Base-by-base conservation (phyloP, 805 yeast species). In the Metahyphopichia silvanorum region DNA sequence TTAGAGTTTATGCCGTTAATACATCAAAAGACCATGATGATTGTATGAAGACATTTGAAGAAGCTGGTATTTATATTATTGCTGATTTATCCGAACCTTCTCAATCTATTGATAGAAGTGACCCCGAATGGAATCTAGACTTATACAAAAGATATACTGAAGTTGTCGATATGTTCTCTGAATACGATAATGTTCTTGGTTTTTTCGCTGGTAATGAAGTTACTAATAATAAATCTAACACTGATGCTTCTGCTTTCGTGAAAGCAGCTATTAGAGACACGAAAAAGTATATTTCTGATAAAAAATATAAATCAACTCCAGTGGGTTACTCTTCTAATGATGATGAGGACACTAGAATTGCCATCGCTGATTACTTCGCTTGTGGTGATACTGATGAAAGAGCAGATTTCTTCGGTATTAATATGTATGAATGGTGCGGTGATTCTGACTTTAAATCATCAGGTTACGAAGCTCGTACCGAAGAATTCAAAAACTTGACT, bases 1-100 rank as follows among this genome's bases (percentile, higher is more conserved):
- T 91, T 36, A 74, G 98, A 50, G 94, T 91, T 2, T 91, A 89
- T 52, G 87, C 95, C 22, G 74, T 91, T 32, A 82, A 89, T 61
- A 80, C 91, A 12, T 59, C 72, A 1, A 62, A 67, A 38, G 67
- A 79, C 50, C 98, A 91, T 63, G 81, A 77, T 50, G 76, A 59
- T 14, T 88, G 96, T 64, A 85, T 89, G 88, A 46, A 73, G 30
- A 71, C 77, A 9, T 74, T 86, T 35, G 50, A 57, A 16, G 47
- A 51, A 13, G 54, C 55, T 13, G 67, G 67, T 11, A 57, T 63
- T 22, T 63, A 61, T 40, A 66, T 58, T 4, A 47, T 55, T 35
- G 59, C 51, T 7, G 69, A 63, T 41, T 35, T 66, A 39, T 30
- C 64, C 1, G 67, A 63, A 38, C 70, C 70, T 6, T 43, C 49